Conservation (phyloP, 306 rosid genomes). For the Quercus alba region DNA sequence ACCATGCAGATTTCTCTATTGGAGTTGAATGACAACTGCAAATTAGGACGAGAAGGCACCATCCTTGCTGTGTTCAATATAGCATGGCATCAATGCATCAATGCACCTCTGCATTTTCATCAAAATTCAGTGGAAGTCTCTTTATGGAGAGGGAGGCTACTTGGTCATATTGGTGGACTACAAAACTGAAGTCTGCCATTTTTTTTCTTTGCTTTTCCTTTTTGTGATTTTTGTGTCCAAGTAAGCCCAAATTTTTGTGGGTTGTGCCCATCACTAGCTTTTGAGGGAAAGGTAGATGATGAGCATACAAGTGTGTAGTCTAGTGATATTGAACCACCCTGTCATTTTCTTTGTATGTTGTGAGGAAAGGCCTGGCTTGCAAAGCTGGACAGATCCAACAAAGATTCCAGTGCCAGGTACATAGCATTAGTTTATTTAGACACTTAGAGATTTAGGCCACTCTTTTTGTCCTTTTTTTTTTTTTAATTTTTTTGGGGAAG, state of each 20-base stretch:
- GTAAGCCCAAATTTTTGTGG: slow-evolving; percentile 68
- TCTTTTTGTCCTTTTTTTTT: slow-evolving; percentile 38
- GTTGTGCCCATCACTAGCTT: slow-evolving; percentile 51
- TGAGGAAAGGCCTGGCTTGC: slow-evolving; percentile 59
- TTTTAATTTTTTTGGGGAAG: slow-evolving; percentile 21
- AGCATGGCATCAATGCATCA: slow-evolving; percentile 19
- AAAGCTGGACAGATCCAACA: slow-evolving; percentile 62
- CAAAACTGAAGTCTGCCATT: slow-evolving; percentile 38
- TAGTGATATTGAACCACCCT: slow-evolving; percentile 52
- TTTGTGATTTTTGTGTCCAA: slow-evolving; percentile 33
- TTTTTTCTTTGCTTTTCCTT: not conserved
- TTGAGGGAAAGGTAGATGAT: slow-evolving; percentile 52
- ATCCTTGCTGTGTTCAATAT: slow-evolving; percentile 18
- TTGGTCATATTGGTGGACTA: slow-evolving; percentile 44
- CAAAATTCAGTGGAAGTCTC: slow-evolving; percentile 40
- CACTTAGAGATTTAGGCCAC: slow-evolving; percentile 43
- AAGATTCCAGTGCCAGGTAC: slow-evolving; percentile 74
- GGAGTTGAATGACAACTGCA: slow-evolving; percentile 33
- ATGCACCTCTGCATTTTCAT: slow-evolving; percentile 36
- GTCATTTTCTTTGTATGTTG: slow-evolving; percentile 55
- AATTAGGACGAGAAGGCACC: slow-evolving; percentile 28
- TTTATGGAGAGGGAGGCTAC: slow-evolving; percentile 58
- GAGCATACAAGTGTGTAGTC: slow-evolving; percentile 46
- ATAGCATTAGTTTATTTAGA: slow-evolving; percentile 55
- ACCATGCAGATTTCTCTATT: slow-evolving; percentile 36